Percentiles rank a stretch among this genome's conserved stretches.
Conservation (phyloP, 108 stramenopile species). For the Seminavis robusta region DNA sequence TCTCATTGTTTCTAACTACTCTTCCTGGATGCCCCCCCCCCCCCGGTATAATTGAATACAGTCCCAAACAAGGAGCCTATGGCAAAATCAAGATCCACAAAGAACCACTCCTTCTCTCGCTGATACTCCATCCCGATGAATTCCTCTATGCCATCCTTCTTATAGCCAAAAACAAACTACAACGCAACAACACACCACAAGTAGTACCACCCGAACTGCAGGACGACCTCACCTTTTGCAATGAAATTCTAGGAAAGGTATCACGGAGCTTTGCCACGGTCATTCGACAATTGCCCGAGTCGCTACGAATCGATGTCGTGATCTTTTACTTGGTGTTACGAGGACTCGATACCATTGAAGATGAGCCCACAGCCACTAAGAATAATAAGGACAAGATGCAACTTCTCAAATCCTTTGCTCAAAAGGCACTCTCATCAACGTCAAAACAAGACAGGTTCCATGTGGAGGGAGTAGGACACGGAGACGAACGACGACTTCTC, state of each 20-base stretch:
- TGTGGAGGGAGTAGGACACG: conserved; percentile 94
- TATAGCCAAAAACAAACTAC: conserved; percentile 70
- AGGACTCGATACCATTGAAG: conserved; percentile 98
- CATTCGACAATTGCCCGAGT: conserved; percentile 90
- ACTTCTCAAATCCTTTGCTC: conserved; percentile 79
- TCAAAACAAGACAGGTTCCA: conserved; percentile 72
- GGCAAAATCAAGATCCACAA: conserved; percentile 93
- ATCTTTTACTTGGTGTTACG: conserved; percentile 97
- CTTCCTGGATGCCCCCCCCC: no score
- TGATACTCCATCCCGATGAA: conserved; percentile 88
- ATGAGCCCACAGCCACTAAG: conserved; percentile 93
- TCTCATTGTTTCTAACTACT: no score
- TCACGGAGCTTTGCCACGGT: conserved; percentile 96
- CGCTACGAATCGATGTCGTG: conserved; percentile 86
- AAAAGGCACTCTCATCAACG: conserved; percentile 83
- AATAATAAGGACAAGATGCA: conserved; percentile 78
- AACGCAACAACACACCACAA: conserved; percentile 61
- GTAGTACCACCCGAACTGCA: conserved; percentile 49
- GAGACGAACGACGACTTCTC: conserved; percentile 87
- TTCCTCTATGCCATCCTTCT: conserved; percentile 78
- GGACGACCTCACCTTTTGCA: conserved; percentile 87
- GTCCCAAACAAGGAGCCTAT: conserved; percentile 98
- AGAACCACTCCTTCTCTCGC: conserved; percentile 76
- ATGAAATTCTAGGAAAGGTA: conserved; percentile 95
- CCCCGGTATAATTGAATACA: no score